Evolutionary conservation across 768 basidiomycete species (phyloP), one percentile per base, ranked within the genome.

Genomic region (Suillus subaureus): DNA sequence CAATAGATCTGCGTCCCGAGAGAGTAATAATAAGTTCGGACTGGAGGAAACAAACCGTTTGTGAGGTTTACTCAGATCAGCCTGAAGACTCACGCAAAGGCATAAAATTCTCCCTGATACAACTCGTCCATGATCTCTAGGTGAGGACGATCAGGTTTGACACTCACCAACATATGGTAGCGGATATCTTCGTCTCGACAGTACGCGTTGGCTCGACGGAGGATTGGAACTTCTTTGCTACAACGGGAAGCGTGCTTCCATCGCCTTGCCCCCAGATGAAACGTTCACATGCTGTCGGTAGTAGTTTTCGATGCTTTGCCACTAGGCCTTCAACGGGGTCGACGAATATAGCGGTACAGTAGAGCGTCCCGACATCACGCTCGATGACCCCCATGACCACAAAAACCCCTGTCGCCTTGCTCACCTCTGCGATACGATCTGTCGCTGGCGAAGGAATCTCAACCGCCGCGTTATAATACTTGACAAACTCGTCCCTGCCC

Each of bases 31-130:
- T 82, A 81, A 3, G 83, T 80, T 49, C 88, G 81, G 66, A 89
- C 87, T 88, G 58, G 11, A 42, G 12, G 18, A 18, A 42, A 21
- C 26, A 60, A 28, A 13, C 40, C 4, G 58, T 60, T 28, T 18
- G 31, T 16, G 16, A 18, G 35, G 39, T 62, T 60, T 31, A 21
- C 58, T 42, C 28, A 31, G 26, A 42, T 28, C 12, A 42, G 9
- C 26, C 40, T n/a, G 57, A 39, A 52, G 49, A 77, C 85, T 56
- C 64, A 87, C 85, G 71, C 63, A 89, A 70, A 23, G 89, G 89
- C 87, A 89, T 88, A 66, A 88, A 88, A 70, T 89, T 89, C 67
- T 90, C 89, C 89, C 88, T 89, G 61, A 47, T 61, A n/a, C 61
- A 28, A 21, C 26, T 12, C 18, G 18, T 31, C 21, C 1, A 43